Conservation (phyloP, 2,329 filamentous ascomycete species). For the Ilyonectria mors-panacis region DNA sequence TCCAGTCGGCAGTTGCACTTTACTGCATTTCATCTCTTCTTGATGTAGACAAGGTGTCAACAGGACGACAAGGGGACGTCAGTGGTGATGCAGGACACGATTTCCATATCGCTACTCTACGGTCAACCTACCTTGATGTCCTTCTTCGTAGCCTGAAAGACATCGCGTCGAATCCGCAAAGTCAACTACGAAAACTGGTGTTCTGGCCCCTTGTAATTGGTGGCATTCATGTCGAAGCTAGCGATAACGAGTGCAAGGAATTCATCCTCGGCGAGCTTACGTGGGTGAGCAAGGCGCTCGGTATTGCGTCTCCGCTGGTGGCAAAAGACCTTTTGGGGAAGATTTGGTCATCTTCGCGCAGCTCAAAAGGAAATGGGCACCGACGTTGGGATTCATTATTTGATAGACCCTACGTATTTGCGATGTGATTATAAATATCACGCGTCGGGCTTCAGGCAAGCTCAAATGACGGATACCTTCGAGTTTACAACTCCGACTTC, state of each 20-base stretch:
- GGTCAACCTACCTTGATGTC: not conserved
- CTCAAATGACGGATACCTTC: not conserved
- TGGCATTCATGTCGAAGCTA: constrained; percentile 38
- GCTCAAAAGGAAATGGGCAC: not conserved
- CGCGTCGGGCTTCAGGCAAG: not conserved
- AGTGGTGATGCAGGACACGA: not conserved
- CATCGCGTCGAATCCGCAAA: constrained; percentile 7
- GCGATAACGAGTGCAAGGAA: constrained; percentile 24
- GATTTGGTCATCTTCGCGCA: constrained; percentile 32
- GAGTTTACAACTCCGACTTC: not conserved
- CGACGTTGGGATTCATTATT: not conserved
- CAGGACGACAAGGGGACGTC: not conserved
- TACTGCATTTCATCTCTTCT: constrained; percentile 37
- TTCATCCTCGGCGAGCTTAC: constrained; percentile 35
- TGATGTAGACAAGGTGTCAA: not conserved
- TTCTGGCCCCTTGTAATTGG: constrained; percentile 47
- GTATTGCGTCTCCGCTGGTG: constrained; percentile 38
- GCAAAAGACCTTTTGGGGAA: constrained; percentile 34
- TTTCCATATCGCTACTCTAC: not conserved
- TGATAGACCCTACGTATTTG: constrained; percentile 15
- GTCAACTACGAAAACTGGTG: constrained; percentile 37
- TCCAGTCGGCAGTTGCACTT: constrained; percentile 39
- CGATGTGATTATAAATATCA: not conserved
- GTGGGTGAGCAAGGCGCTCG: constrained; percentile 37
- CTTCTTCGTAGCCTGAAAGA: constrained; percentile 23